Percentiles rank a stretch among this genome's conserved stretches.
These are phyloP conservation scores for Blastocystis sp. DNA, from an alignment of 352 stramenopile genomes.

Conservation along the genomic window DNA sequence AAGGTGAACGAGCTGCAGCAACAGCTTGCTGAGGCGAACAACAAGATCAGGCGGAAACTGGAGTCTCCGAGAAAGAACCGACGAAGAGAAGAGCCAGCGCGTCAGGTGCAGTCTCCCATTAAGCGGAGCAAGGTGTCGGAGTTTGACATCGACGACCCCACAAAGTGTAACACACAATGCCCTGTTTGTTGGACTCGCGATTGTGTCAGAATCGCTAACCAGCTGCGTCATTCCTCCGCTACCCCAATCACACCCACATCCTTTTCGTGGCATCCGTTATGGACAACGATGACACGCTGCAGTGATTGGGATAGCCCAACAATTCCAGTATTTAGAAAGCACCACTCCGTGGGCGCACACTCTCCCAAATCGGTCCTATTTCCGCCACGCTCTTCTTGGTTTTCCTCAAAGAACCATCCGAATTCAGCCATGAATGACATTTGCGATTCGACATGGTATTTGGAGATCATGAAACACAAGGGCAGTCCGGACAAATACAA, in stretches of 20 bases:
- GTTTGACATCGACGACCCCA: constrained; percentile 39
- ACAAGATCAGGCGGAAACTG: neutral
- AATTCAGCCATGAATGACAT: neutral
- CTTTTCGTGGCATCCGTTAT: too few relatives aligned
- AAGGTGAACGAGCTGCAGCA: constrained; percentile 61
- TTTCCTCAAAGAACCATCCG: neutral
- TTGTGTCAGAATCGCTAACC: too few relatives aligned
- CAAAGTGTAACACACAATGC: constrained; percentile 57
- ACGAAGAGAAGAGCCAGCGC: neutral
- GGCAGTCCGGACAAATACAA: constrained; percentile 46
- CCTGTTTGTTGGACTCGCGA: neutral
- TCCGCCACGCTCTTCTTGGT: neutral
- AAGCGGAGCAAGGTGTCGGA: constrained; percentile 42
- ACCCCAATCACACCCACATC: too few relatives aligned
- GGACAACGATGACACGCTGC: neutral
- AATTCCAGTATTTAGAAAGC: too few relatives aligned
- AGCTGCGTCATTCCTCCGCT: too few relatives aligned
- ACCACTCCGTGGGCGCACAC: too few relatives aligned
- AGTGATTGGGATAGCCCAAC: neutral
- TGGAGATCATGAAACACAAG: constrained; percentile 20
- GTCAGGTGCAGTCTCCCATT: constrained; percentile 4
- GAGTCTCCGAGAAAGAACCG: neutral
- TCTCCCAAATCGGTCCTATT: neutral
- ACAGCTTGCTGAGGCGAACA: neutral
- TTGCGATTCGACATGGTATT: neutral